Base-by-base conservation (phyloP, 805 yeast species). In the Kazachstania martiniae region DNA sequence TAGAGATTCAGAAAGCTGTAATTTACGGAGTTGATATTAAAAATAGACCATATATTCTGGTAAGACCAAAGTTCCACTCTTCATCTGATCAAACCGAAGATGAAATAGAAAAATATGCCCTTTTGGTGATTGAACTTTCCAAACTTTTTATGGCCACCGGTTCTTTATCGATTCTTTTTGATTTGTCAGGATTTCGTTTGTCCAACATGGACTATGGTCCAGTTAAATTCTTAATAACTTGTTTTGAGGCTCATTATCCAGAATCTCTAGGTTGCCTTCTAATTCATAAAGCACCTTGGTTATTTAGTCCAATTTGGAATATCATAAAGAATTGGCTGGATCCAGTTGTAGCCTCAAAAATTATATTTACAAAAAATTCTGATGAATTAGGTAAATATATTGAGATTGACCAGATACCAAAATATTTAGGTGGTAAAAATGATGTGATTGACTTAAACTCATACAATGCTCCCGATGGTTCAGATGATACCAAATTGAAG, bases 211-310 rank as follows among this genome's bases (percentile, higher is more conserved):
- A 91, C 61, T 85, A 85, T 51, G 67, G 72, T 3, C 85, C 95
- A 4, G 93, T 91, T 38, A 87, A 87, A 60, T 89, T 83, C 58
- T 72, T 91, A 60, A 78, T 87, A 39, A 72, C 75, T 34, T 80
- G 87, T 39, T 86, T 91, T 57, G 97, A 91, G 64, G 94, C 94
- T 0, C 95, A 89, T 53, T 91, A 89, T 56, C 98, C 98, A 1
- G 98, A 91, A 59, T 78, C 84, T 25, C 68, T 91, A 38, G 95
- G 95, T 12, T 72, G 72, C 35, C 62, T 91, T 33, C 70, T 85
- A 43, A 80, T 91, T 39, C 94, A 85, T 62, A 81, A 82, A 47
- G 96, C 98, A 0, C 98, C 98, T 18, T 86, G 96, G 97, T 74
- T 91, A 34, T 91, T 91, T 62, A 74, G 82, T 32, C 89, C 95